These are phyloP conservation scores for Sicyos baderoa DNA, from an alignment of 306 rosid genomes.

Conservation along the genomic window DNA sequence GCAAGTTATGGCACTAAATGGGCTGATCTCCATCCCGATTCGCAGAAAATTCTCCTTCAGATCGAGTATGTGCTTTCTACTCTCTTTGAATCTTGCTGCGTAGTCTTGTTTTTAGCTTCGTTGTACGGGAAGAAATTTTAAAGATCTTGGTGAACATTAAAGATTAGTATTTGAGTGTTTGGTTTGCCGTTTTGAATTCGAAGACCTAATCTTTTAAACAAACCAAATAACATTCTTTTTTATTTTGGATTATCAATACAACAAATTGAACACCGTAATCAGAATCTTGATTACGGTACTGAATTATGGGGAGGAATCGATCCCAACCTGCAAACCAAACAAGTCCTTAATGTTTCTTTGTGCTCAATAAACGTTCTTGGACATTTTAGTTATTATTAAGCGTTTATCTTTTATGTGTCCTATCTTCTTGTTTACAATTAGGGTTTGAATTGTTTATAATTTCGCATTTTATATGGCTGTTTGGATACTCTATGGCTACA, in stretches of 20 bases:
- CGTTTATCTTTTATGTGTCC: background rate
- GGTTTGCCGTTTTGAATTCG: too few species aligned
- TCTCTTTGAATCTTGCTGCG: background rate
- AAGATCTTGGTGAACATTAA: background rate
- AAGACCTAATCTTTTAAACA: too few species aligned
- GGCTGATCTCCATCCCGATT: slow-evolving; percentile 90
- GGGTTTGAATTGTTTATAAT: background rate
- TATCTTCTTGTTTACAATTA: background rate
- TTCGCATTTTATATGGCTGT: slow-evolving; percentile 11
- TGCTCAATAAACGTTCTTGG: slow-evolving; percentile 1
- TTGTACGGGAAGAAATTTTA: background rate
- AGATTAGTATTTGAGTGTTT: background rate
- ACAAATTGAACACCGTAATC: too few species aligned
- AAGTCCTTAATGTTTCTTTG: background rate
- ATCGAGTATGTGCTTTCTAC: slow-evolving; percentile 50
- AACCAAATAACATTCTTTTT: too few species aligned
- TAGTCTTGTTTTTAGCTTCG: background rate
- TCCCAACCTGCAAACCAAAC: too few species aligned
- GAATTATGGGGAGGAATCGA: too few species aligned
- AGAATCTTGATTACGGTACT: too few species aligned
- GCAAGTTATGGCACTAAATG: slow-evolving; percentile 82
- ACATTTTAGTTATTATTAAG: background rate
- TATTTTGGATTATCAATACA: too few species aligned
- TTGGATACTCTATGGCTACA: slow-evolving; percentile 19
- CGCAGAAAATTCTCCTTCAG: slow-evolving; percentile 79